Evolutionary conservation across 2,329 filamentous ascomycete species (phyloP).

Genomic region (Trichoderma polysporum): DNA sequence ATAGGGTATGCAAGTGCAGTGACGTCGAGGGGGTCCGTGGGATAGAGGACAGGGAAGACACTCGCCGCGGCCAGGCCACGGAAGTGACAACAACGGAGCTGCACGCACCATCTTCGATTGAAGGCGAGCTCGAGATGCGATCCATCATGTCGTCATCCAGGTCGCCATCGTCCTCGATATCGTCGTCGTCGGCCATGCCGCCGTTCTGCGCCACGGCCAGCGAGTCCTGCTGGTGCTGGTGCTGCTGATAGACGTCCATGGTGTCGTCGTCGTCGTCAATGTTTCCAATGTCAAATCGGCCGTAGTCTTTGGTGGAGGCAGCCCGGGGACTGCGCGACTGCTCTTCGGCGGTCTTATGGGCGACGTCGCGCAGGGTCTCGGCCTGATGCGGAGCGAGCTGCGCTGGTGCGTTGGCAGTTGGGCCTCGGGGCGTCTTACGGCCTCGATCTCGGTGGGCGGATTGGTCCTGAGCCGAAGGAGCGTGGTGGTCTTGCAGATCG

Average conservation of each 20-base stretch:
- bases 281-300: slow-evolving; percentile 23
- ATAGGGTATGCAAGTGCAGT: slow-evolving; percentile 27
- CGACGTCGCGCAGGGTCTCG: slow-evolving; percentile 76
- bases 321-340: slow-evolving; percentile 63
- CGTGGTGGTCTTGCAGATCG: slow-evolving; percentile 82
- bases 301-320: slow-evolving; percentile 38
- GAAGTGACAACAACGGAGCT: slow-evolving; percentile 39
- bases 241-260: slow-evolving; percentile 39
- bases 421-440: slow-evolving; percentile 40
- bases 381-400: slow-evolving; percentile 76
- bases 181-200: slow-evolving; percentile 60
- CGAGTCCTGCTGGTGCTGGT: slow-evolving; percentile 53
- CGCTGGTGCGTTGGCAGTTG: slow-evolving; percentile 38
- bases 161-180: slow-evolving; percentile 66
- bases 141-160: slow-evolving; percentile 95
- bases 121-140: slow-evolving; percentile 97
- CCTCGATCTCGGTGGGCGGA: slow-evolving; percentile 34
- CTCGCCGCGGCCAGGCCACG: slow-evolving; percentile 44
- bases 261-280: slow-evolving; percentile 27
- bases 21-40: slow-evolving; percentile 38
- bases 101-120: slow-evolving; percentile 97
- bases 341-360: slow-evolving; percentile 73
- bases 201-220: slow-evolving; percentile 63
- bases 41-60: slow-evolving; percentile 40
- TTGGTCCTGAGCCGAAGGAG: slow-evolving; percentile 84